These are phyloP conservation scores for Fraxinus ornus DNA, from an alignment of 305 asterid genomes.

Conservation along the genomic window DNA sequence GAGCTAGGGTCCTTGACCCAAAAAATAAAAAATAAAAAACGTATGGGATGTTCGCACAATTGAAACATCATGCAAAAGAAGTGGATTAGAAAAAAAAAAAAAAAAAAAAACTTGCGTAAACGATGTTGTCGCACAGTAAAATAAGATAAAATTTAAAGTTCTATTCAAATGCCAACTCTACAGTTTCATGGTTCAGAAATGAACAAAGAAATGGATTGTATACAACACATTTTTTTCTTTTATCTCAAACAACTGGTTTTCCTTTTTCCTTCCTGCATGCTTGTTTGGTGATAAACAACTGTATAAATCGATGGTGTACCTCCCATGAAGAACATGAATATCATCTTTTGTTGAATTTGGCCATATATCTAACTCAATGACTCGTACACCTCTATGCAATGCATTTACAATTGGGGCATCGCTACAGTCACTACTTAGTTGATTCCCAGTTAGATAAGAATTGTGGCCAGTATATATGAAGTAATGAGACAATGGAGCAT, in stretches of 20 bases:
- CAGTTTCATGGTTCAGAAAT: too few species aligned
- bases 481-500: conserved; percentile 89
- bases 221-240: not conserved
- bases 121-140: too few species aligned
- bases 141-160: too few species aligned
- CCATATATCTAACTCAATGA: conserved; percentile 88
- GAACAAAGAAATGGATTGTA: too few species aligned
- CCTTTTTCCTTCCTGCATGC: not conserved
- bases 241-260: too few species aligned
- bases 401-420: conserved; percentile 82
- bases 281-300: not conserved
- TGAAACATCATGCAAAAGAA: too few species aligned
- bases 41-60: too few species aligned
- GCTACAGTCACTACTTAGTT: conserved; percentile 88
- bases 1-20: not conserved
- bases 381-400: conserved; percentile 78
- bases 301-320: conserved; percentile 27
- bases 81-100: too few species aligned
- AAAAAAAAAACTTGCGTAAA: not conserved
- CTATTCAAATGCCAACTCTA: too few species aligned
- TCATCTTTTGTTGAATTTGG: conserved; percentile 78
- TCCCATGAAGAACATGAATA: conserved; percentile 84
- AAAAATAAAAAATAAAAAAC: too few species aligned
- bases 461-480: conserved; percentile 93
- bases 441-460: conserved; percentile 95